phyloP scores from a whole-genome alignment of 78 protist genomes.

The Cyanophora paradoxa region DNA sequence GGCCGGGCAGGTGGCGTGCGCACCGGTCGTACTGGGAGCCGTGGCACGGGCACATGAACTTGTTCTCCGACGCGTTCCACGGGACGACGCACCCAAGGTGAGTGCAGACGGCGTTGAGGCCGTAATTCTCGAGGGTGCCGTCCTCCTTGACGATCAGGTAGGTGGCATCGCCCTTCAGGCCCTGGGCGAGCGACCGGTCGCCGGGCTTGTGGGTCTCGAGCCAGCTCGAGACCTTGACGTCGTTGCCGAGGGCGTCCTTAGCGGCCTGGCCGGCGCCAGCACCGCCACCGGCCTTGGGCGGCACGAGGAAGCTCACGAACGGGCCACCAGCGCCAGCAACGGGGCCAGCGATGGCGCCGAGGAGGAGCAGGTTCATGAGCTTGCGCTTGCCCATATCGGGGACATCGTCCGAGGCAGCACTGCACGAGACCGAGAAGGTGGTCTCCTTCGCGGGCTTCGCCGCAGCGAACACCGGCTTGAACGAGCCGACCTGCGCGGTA shows the following conservation, averaged over 20 bases:
- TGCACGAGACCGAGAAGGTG: too few relatives aligned
- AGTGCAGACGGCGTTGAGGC: constrained; percentile 31
- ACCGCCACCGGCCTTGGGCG: constrained; percentile 17
- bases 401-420: constrained; percentile 2
- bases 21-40: constrained; percentile 33
- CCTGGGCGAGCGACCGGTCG: constrained; percentile 13
- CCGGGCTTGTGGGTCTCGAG: neutral
- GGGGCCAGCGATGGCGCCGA: constrained; percentile 13
- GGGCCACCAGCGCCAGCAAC: constrained; percentile 1
- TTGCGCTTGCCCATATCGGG: constrained; percentile 28
- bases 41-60: constrained; percentile 37
- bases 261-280: constrained; percentile 6
- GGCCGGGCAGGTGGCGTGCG: too few relatives aligned
- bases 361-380: constrained; percentile 20
- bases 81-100: constrained; percentile 38
- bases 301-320: neutral
- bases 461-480: too few relatives aligned
- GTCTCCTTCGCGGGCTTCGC: too few relatives aligned
- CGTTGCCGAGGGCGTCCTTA: constrained; percentile 12
- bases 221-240: neutral
- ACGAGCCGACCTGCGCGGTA: too few relatives aligned
- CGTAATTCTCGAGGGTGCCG: constrained; percentile 11
- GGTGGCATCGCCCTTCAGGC: constrained; percentile 31
- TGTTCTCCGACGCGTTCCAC: constrained; percentile 18
- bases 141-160: constrained; percentile 22